Base-by-base conservation (phyloP, 306 rosid species). In the Macrotyloma uniflorum region DNA sequence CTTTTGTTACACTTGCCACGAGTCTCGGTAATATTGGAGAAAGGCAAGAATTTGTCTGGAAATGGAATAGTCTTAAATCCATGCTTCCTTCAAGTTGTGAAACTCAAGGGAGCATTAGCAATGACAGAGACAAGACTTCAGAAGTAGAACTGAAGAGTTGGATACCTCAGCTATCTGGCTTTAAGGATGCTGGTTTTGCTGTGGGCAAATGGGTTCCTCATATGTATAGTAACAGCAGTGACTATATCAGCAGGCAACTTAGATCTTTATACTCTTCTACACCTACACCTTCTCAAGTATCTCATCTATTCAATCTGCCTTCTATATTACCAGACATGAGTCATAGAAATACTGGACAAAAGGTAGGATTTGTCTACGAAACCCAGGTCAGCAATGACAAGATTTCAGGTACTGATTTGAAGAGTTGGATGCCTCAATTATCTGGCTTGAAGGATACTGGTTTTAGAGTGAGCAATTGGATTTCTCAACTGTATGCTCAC, bases 261-360 rank as follows among this genome's bases (percentile, higher is more conserved):
- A 26, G 58, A 50, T 59, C 42, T 59, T 61, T 59, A 16, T 47
- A 47, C 20, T 22, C 38, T 4, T 30, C 40, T 38, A 35, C 89
- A 70, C 65, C 40, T 38, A 35, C 89, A 70, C 65, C 90, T 72
- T 78, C 83, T 32, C 86, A 74, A 20, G 81, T 63, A 67, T 53
- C 98, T 15, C 95, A 88, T 43, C 63, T 91, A 62, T 89, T 91
- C 81, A 93, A 89, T 79, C 95, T 96, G 12, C 93, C 95, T 72
- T 89, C 90, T 11, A 89, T 89, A 82, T 86, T 93, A 23, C 79
- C 88, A 1, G 89, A 93, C 23, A 82, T 62, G 90, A 86, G 89
- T 70, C 33, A 85, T 14, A 85, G 79, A 70, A 86, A 86, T 57
- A 71, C 84, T 1, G 89, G 91, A 20, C 88, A 92, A 64, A 89